phyloP scores from a whole-genome alignment of 2,329 filamentous ascomycete species.

The Nannizzia gypsea region DNA sequence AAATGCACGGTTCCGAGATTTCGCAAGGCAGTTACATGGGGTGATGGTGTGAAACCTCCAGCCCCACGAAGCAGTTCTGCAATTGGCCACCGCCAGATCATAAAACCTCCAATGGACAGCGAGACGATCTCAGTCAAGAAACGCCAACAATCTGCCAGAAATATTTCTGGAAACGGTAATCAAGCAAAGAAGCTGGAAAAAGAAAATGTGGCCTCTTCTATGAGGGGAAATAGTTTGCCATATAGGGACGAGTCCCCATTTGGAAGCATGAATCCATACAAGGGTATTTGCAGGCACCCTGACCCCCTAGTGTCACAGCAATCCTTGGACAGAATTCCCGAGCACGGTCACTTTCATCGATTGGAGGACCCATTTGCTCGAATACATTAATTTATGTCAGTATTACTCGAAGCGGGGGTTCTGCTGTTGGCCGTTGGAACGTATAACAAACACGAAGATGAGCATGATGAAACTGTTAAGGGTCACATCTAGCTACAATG shows the following conservation, averaged over 20 bases:
- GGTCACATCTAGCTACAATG: neutral
- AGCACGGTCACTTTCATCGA: neutral
- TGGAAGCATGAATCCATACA: conserved; percentile 8
- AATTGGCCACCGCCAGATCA: neutral
- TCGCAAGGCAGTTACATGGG: neutral
- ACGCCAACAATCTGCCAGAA: neutral
- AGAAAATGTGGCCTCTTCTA: neutral
- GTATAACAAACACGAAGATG: neutral
- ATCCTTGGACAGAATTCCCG: neutral
- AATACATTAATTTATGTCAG: neutral
- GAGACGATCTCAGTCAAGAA: neutral
- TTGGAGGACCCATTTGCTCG: neutral
- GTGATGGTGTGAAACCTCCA: neutral
- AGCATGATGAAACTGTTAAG: neutral
- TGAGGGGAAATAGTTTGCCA: neutral
- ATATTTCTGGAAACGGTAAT: neutral
- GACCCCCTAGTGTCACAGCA: neutral
- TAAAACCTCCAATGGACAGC: neutral
- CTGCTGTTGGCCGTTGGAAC: neutral
- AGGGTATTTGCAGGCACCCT: conserved; percentile 1
- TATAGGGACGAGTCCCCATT: neutral
- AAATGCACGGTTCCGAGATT: conserved; percentile 17
- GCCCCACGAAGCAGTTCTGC: neutral
- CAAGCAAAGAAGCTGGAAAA: neutral
- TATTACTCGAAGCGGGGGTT: neutral